Conservation (phyloP, 768 basidiomycete species). For the Kwoniella sp. region DNA sequence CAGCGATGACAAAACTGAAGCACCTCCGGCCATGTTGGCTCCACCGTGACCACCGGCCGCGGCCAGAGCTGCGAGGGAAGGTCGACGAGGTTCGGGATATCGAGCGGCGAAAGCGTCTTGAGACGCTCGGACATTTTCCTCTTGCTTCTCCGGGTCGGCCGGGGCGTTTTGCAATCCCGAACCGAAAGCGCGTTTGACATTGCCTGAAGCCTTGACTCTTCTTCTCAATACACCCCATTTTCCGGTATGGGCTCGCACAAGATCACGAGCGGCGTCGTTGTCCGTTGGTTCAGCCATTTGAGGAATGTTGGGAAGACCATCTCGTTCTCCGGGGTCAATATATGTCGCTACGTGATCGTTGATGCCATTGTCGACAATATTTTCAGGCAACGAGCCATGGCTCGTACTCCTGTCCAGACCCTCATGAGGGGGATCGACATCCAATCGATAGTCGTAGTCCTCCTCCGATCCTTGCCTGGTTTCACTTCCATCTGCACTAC, state of each 20-base stretch:
- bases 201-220: constrained; percentile 33
- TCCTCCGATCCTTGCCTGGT: constrained; percentile 28
- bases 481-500: constrained; percentile 27
- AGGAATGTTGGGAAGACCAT: constrained; percentile 63
- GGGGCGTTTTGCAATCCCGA: constrained; percentile 1
- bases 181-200: constrained; percentile 34
- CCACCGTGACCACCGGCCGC: constrained; percentile 15
- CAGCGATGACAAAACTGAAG: constrained; percentile 65
- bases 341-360: constrained; percentile 54
- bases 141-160: constrained; percentile 24
- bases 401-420: constrained; percentile 9
- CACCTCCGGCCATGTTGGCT: constrained; percentile 28
- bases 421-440: constrained; percentile 40
- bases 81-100: constrained; percentile 31
- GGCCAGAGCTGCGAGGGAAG: constrained; percentile 12
- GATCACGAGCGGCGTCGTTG: constrained; percentile 38
- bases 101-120: constrained; percentile 45
- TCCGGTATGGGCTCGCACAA: constrained; percentile 55
- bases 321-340: constrained; percentile 67
- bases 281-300: constrained; percentile 33
- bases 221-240: constrained; percentile 53
- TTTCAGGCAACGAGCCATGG: constrained; percentile 19
- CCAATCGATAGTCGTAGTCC: constrained; percentile 55
- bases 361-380: constrained; percentile 30
- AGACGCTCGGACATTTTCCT: constrained; percentile 15